phyloP scores from a whole-genome alignment of 2,329 filamentous ascomycete species.

The Xylariaceae sp. region DNA sequence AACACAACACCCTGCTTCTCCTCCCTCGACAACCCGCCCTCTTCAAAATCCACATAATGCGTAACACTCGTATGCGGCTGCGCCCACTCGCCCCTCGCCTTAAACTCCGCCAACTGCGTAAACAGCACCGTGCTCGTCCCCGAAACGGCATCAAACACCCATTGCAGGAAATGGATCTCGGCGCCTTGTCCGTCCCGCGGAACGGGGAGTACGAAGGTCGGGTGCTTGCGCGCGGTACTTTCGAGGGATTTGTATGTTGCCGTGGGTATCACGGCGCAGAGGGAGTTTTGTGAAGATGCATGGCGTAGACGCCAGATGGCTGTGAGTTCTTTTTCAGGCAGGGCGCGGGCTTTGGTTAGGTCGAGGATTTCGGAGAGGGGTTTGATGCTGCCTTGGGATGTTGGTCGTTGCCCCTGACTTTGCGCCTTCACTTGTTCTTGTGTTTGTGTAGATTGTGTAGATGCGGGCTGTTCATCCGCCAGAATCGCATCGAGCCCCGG shows the following conservation, averaged over 20 bases:
- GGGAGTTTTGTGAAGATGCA: conserved; percentile 62
- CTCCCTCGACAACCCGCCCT: conserved; percentile 41
- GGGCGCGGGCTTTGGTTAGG: conserved; percentile 65
- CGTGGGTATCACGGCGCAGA: conserved; percentile 78
- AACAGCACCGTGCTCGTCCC: conserved; percentile 76
- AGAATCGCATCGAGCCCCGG: conserved; percentile 34
- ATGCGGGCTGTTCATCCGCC: conserved; percentile 18
- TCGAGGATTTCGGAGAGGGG: conserved; percentile 59
- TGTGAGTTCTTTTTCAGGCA: conserved; percentile 78
- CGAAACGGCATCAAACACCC: conserved; percentile 72
- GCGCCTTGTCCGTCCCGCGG: conserved; percentile 64
- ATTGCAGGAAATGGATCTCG: conserved; percentile 95
- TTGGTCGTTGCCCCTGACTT: conserved; percentile 1
- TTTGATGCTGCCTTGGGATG: conserved; percentile 34
- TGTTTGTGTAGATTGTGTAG: conserved; percentile 7
- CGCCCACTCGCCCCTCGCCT: conserved; percentile 81
- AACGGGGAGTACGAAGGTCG: conserved; percentile 86
- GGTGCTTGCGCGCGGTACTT: conserved; percentile 64
- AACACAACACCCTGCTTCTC: conserved; percentile 72
- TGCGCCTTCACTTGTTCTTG: not conserved
- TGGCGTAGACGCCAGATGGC: conserved; percentile 87
- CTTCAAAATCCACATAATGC: conserved; percentile 66
- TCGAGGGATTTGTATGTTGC: conserved; percentile 70
- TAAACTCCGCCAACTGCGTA: conserved; percentile 90
- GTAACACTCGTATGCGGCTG: conserved; percentile 91